Evolutionary conservation across 192 early-diverging fungal genomes (phyloP), one percentile per base, ranked within the genome.

Genomic region (Phlyctochytrium bullatum): DNA sequence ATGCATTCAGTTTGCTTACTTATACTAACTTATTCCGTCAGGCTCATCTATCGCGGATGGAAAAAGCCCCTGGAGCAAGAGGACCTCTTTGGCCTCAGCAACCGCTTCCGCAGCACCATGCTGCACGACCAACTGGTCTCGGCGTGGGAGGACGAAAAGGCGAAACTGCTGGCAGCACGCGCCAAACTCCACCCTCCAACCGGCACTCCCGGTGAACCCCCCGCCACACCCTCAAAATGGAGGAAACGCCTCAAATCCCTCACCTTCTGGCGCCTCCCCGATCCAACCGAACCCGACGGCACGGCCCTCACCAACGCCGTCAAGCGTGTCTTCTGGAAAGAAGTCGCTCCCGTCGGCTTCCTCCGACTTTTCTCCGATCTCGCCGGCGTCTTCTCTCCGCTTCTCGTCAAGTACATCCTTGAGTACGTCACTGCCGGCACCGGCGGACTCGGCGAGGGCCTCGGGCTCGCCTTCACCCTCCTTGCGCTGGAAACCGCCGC

Each of bases 31-130:
- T 47, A 47, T 47, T 47, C 40, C 40, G 40, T 47, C 40, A 71
- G 69, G 27, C 54, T 71, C 1, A 64, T 71, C 34, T 35, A 25
- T 31, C 62, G 64, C 36, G 89, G 80, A 34, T 79, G 76, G 59
- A 78, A 67, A 59, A 73, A 81, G 33, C 81, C 80, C 27, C 79
- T 93, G 30, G 78, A 82, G 14, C 73, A 78, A n/a, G 53, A 67
- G 30, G 89, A 93, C 61, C 58, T 93, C 35, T 86, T 82, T 68
- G 47, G 69, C 3, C 69, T 93, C 17, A 58, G 65, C 28, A 35
- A 52, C 3, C 20, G 25, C 10, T 64, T 67, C 61, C 28, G 68
- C 14, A 71, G 76, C 12, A 24, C 71, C 36, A 2, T 28, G 2
- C 25, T 84, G n/a, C 36, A 63, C 28, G 66, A 75, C 29, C 20